Conservation (phyloP, 805 yeast genomes). For the Saccharomycopsis babjevae region DNA sequence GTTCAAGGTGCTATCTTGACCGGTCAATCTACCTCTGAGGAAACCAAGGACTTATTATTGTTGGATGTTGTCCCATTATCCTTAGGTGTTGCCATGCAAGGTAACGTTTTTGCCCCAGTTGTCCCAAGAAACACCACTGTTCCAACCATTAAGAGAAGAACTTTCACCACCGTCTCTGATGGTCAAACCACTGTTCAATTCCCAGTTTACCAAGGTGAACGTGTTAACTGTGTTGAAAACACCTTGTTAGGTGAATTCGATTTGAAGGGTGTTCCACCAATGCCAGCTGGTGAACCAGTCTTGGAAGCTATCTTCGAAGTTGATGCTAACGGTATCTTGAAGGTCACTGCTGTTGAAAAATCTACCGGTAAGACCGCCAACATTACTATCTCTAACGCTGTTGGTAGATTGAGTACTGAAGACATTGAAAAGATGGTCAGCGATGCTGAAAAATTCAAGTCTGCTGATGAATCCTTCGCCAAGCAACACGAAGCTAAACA, state of each 20-base stretch:
- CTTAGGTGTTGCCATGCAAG: slow-evolving; percentile 99
- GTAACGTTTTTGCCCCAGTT: slow-evolving; percentile 97
- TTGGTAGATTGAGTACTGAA: slow-evolving; percentile 93
- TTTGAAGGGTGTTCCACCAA: slow-evolving; percentile 95
- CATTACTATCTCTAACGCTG: slow-evolving; percentile 98
- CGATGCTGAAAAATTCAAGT: slow-evolving; percentile 98
- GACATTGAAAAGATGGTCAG: slow-evolving; percentile 97
- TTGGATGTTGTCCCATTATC: slow-evolving; percentile 98
- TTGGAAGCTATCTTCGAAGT: slow-evolving; percentile 98
- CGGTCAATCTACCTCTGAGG: slow-evolving; percentile 80
- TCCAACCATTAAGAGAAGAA: slow-evolving; percentile 98
- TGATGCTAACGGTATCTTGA: slow-evolving; percentile 98
- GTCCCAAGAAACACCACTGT: slow-evolving; percentile 99
- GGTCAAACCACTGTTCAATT: slow-evolving; percentile 97
- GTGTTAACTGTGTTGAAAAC: slow-evolving; percentile 97
- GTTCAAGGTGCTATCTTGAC: slow-evolving; percentile 98
- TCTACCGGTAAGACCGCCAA: slow-evolving; percentile 97
- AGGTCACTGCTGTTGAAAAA: slow-evolving; percentile 98
- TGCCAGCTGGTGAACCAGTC: slow-evolving; percentile 99
- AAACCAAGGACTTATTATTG: slow-evolving; percentile 89
- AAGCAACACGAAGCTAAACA: slow-evolving; percentile 99
- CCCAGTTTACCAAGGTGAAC: slow-evolving; percentile 99
- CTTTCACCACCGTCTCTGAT: slow-evolving; percentile 97
- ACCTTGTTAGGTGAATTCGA: slow-evolving; percentile 97
- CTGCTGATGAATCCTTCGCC: slow-evolving; percentile 98